Base-by-base conservation (phyloP, 1,284 basidiomycete genomes). In the Pisolithus thermaeus region DNA sequence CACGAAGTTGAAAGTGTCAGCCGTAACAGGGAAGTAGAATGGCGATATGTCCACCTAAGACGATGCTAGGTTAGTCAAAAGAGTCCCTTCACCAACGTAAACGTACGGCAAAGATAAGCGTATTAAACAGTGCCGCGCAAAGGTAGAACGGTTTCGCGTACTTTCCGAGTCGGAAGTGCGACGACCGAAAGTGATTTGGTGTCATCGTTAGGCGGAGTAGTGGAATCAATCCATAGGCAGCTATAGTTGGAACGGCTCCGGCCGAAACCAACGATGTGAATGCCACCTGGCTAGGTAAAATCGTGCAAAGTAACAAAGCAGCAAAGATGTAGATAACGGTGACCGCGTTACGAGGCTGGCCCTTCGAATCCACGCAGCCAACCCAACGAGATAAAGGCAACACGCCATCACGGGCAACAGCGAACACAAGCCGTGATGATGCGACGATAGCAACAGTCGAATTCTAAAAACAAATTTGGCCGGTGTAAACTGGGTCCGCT, bases 401-500 rank as follows among this genome's bases (percentile, higher is more conserved):
- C 1, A 93, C 89, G 30, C 91, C 91, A 59, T 94, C 91, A 51
- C 91, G 84, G 18, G 91, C 90, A 47, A 94, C 87, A 14, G 90
- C 91, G 59, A 87, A 93, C 41, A 94, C 77, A 32, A 94, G 77
- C 6, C 91, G 81, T 14, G 90, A 92, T 12, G 90, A 81, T 3
- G 90, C 91, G 25, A 92, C 88, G 52, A 93, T 82, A 16, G 87
- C 79, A 38, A 92, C 79, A 57, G 84, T 90, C 1, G 90, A 91
- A 67, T 89, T 92, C 85, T 91, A 61, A 11, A 1, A n/a, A 14
- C 4, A 27, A 27, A 6, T 27, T 23, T 36, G 9, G 37, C 27
- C 35, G 11, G 23, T 3, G 6, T 18, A 8, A n/a, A 43, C 27
- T 28, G 23, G 42, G 16, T 16, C 25, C 14, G 32, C 4, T 23